Evolutionary conservation across 23 red algal genomes (phyloP).

Genomic region (Gracilaria domingensis): DNA sequence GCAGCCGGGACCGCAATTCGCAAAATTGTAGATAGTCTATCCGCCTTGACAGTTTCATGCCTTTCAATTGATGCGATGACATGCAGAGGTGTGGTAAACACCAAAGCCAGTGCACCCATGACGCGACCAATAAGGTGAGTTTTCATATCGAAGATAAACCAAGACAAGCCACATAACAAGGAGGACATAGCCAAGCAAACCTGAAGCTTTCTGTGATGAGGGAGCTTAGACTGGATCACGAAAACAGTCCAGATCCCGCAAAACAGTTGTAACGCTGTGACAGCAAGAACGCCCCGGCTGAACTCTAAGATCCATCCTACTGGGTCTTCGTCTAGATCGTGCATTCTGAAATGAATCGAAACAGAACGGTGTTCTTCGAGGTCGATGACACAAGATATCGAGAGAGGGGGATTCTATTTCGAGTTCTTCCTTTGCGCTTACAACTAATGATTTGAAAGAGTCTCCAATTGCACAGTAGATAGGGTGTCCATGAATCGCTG

Average conservation of each 20-base stretch:
- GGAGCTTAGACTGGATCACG: conserved; percentile 39
- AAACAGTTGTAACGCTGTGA: conserved; percentile 2
- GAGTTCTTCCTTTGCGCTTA: not conserved
- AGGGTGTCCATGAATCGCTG: not conserved
- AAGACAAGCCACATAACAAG: conserved; percentile 21
- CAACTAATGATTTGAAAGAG: not conserved
- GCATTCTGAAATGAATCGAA: not conserved
- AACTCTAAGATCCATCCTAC: conserved; percentile 30
- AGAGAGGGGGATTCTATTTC: not conserved
- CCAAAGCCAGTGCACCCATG: conserved; percentile 28
- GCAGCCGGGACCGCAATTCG: conserved; percentile 50
- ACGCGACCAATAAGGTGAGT: conserved; percentile 46
- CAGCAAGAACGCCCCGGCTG: conserved; percentile 3
- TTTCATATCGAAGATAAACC: conserved; percentile 22
- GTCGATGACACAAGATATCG: not conserved
- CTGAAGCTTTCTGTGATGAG: conserved; percentile 19
- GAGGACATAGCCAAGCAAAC: not conserved
- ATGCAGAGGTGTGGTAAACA: conserved; percentile 45
- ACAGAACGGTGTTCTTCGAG: not conserved
- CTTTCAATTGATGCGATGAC: conserved; percentile 31
- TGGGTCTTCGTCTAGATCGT: conserved; percentile 46
- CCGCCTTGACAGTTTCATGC: not conserved
- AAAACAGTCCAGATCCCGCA: conserved; percentile 25
- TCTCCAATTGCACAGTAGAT: not conserved
- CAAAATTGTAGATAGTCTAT: conserved; percentile 30